A percentile compares a stretch with the other conserved stretches of the same genome.
These are phyloP conservation scores for Castanospermum australe DNA, from an alignment of 306 rosid species.

Conservation along the genomic window DNA sequence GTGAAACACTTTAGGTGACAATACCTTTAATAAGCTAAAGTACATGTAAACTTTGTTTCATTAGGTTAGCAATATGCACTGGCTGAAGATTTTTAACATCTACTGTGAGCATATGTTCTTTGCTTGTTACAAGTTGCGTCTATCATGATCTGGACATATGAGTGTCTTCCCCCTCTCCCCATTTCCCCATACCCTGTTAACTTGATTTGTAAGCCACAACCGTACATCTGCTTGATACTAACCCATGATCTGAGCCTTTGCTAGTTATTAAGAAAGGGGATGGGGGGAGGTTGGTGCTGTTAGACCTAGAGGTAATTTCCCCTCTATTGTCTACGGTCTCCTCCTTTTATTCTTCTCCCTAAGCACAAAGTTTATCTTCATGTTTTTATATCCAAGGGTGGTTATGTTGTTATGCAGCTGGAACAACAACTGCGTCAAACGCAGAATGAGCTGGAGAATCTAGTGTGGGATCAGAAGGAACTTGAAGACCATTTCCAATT, in stretches of 20 bases:
- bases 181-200: not conserved
- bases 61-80: not conserved
- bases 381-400: constrained; percentile 2
- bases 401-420: constrained; percentile 48
- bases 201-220: not conserved
- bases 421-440: constrained; percentile 43
- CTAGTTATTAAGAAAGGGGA: not conserved
- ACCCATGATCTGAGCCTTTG: not conserved
- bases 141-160: not conserved
- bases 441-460: constrained; percentile 55
- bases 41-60: not conserved
- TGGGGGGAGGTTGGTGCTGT: not conserved
- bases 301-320: not conserved
- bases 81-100: not conserved
- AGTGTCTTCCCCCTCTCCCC: not conserved
- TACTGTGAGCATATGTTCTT: not conserved
- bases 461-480: constrained; percentile 54
- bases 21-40: not conserved
- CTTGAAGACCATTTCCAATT: constrained; percentile 51
- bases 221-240: not conserved
- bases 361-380: not conserved
- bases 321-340: not conserved
- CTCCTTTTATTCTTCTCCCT: not conserved
- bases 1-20: not conserved
- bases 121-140: not conserved